These are phyloP conservation scores for Saturnispora hagleri DNA, from an alignment of 805 yeast species.

Conservation along the genomic window DNA sequence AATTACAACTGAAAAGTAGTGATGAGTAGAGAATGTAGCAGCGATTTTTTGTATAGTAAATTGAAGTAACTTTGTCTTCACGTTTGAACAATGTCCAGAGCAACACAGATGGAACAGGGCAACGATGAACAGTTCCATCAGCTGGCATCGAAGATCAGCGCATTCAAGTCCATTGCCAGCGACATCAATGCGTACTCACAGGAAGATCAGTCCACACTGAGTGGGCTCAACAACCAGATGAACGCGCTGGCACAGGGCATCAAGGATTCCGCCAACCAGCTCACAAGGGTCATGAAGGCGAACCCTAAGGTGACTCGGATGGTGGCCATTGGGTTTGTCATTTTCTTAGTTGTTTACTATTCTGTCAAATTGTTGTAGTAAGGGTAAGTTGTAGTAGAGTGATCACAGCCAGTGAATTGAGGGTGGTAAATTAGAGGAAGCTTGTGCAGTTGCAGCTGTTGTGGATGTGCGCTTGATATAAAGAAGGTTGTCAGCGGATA, in stretches of 20 bases:
- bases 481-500: too few species aligned
- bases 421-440: too few species aligned
- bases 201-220: constrained; percentile 37
- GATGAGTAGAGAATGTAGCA: not conserved
- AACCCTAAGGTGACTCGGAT: constrained; percentile 54
- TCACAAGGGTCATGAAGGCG: constrained; percentile 46
- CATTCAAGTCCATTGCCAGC: constrained; percentile 54
- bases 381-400: not conserved
- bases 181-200: constrained; percentile 60
- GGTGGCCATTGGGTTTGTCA: constrained; percentile 46
- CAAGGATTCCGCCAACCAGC: constrained; percentile 41
- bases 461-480: too few species aligned
- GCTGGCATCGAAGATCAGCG: constrained; percentile 55
- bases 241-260: constrained; percentile 38
- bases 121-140: constrained; percentile 56
- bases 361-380: constrained; percentile 36
- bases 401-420: too few species aligned
- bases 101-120: constrained; percentile 30
- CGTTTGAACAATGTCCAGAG: constrained; percentile 19
- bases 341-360: constrained; percentile 49
- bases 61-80: not conserved
- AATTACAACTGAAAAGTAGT: constrained; percentile 13
- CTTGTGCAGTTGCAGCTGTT: too few species aligned
- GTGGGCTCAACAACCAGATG: constrained; percentile 41
- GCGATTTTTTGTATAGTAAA: not conserved